Base-by-base conservation (phyloP, 768 basidiomycete genomes). In the Mycena pura region DNA sequence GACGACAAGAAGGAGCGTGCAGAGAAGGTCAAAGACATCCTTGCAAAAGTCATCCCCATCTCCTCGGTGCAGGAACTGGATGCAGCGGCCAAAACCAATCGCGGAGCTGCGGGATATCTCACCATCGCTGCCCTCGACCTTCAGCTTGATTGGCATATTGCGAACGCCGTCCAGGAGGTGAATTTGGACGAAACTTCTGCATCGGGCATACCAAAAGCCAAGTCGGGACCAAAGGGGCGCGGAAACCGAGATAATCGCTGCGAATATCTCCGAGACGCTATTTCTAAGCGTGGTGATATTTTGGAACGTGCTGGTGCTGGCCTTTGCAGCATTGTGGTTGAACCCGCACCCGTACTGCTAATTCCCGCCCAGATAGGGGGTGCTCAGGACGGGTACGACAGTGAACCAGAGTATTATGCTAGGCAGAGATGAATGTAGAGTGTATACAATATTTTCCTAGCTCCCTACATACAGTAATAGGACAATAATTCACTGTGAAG, bases 101-200 rank as follows among this genome's bases (percentile, higher is more conserved):
- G n/a, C 5, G n/a, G 53, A 55, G 31, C 19, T 17, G 19, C 14
- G 8, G 43, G 53, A 27, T 55, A 55, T 25, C 53, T 55, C 28
- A 17, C 29, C 0, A 29, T 55, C 19, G 21, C 29, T 32, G 41
- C 31, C 32, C 19, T 55, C 6, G 53, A 55, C 31, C 29, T 44
- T 6, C 53, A 55, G 41, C 53, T 55, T 2, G 21, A 45, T n/a
- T 55, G 41, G 53, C 41, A 55, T n/a, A 27, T 52, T 17, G 36
- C 39, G 22, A 52, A 52, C 11, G 6, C 34, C 2, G 34, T 51
- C 10, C 13, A 39, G 19, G 49, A n/a, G n/a, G n/a, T n/a, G n/a
- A 43, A 25, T 40, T 40, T 38, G 5, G 34, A 39, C 13, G 36
- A 39, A 25, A 28, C 24, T 19, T 52, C 50, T 19, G 50, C 50